These are phyloP conservation scores for Neonectria punicea DNA, from an alignment of 2,329 filamentous ascomycete genomes.

Conservation along the genomic window DNA sequence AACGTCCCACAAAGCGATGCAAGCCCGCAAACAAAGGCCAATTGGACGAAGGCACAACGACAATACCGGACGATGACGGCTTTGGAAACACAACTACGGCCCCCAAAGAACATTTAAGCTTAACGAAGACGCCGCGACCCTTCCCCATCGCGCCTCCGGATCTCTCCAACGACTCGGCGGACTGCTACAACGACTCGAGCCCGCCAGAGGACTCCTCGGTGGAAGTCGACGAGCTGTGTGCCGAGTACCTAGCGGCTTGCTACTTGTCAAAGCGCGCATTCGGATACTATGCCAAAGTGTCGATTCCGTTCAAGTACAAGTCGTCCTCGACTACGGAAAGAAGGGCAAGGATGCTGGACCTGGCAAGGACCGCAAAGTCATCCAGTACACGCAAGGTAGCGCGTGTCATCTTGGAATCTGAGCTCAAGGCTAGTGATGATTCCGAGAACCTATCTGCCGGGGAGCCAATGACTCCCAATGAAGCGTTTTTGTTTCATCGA, in stretches of 20 bases:
- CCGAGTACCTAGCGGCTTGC: constrained; percentile 8
- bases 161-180: background rate
- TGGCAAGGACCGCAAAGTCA: constrained; percentile 8
- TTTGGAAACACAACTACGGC: background rate
- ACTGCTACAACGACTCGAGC: background rate
- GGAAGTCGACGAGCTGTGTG: background rate
- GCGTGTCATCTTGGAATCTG: background rate
- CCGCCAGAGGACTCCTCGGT: background rate
- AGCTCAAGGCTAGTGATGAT: background rate
- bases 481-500: constrained; percentile 10
- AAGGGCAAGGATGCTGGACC: constrained; percentile 3
- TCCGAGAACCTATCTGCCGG: background rate
- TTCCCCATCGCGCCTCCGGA: background rate
- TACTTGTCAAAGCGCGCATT: constrained; percentile 4
- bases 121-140: background rate
- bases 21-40: background rate
- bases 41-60: background rate
- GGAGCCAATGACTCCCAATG: background rate
- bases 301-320: background rate
- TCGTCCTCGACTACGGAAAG: background rate
- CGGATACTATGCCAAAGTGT: background rate
- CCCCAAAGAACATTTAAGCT: background rate
- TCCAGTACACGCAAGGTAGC: background rate
- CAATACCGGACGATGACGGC: background rate
- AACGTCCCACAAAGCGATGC: background rate